Evolutionary conservation across 202 grass and related monocot genomes (phyloP).

Genomic region (Miscanthus sacchariflorus): DNA sequence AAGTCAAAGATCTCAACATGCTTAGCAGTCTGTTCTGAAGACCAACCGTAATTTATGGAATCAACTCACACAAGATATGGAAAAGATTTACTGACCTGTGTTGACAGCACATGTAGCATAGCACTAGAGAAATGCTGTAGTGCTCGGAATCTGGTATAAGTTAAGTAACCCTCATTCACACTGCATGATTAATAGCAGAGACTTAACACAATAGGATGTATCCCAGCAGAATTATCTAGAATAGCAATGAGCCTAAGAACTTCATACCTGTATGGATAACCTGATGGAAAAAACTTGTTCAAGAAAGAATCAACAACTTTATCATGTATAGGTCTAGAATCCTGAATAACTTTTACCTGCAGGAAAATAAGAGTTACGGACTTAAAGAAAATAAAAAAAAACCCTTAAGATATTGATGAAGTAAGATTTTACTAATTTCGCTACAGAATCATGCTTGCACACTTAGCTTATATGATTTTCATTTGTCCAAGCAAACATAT

Average conservation of each 20-base stretch:
- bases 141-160: slow-evolving; percentile 81
- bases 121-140: slow-evolving; percentile 98
- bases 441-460: neutral
- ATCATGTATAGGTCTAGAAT: slow-evolving; percentile 72
- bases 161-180: slow-evolving; percentile 95
- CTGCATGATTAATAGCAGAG: slow-evolving; percentile 51
- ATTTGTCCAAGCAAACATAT: slow-evolving; percentile 5
- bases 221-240: neutral
- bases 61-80: neutral
- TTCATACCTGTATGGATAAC: slow-evolving; percentile 91
- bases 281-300: slow-evolving; percentile 96
- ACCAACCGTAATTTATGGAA: neutral
- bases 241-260: slow-evolving; percentile 22
- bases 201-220: slow-evolving; percentile 40
- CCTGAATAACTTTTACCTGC: slow-evolving; percentile 80
- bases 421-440: neutral
- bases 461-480: neutral
- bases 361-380: slow-evolving; percentile 29
- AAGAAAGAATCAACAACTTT: slow-evolving; percentile 87
- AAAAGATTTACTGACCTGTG: slow-evolving; percentile 69
- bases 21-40: neutral
- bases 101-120: slow-evolving; percentile 91
- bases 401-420: neutral
- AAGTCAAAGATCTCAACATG: neutral
- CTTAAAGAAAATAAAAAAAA: neutral